These are phyloP conservation scores for Cyclotella cryptica DNA, from an alignment of 108 stramenopile species.

Conservation along the genomic window DNA sequence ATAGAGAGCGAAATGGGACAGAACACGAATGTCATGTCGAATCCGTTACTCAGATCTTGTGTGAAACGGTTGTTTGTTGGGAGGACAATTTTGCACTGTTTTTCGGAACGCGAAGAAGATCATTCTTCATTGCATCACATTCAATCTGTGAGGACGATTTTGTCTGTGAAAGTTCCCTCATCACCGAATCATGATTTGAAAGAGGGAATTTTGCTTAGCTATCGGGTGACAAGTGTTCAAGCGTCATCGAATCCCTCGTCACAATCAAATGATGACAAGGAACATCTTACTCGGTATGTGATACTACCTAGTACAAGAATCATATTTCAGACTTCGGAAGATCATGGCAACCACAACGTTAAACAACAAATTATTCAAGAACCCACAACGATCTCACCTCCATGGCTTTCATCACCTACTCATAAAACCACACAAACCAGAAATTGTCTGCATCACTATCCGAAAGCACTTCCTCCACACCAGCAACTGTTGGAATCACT, in stretches of 20 bases:
- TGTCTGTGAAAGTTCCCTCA: conserved; percentile 20
- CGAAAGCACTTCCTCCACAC: conserved; percentile 12
- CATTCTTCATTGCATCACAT: background rate
- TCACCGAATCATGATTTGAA: background rate
- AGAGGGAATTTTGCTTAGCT: background rate
- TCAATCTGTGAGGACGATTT: background rate
- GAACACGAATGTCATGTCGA: conserved; percentile 5
- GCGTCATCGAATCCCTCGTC: background rate
- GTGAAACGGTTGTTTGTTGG: conserved; percentile 47
- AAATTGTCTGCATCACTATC: background rate
- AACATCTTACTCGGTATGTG: conserved; percentile 8
- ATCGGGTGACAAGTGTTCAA: conserved; percentile 26
- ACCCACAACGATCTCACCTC: background rate
- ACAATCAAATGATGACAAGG: background rate
- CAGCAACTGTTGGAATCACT: conserved; percentile 38
- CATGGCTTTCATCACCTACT: background rate
- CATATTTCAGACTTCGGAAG: conserved; percentile 27
- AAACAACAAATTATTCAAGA: background rate
- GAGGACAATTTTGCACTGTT: conserved; percentile 14
- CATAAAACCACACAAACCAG: background rate
- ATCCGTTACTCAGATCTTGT: conserved; percentile 39
- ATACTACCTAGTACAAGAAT: conserved; percentile 54
- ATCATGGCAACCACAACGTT: too few species aligned
- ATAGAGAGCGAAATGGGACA: background rate
- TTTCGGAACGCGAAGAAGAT: background rate